phyloP scores from a whole-genome alignment of 2,329 filamentous ascomycete species.

The Leptoxyphium fumago region DNA sequence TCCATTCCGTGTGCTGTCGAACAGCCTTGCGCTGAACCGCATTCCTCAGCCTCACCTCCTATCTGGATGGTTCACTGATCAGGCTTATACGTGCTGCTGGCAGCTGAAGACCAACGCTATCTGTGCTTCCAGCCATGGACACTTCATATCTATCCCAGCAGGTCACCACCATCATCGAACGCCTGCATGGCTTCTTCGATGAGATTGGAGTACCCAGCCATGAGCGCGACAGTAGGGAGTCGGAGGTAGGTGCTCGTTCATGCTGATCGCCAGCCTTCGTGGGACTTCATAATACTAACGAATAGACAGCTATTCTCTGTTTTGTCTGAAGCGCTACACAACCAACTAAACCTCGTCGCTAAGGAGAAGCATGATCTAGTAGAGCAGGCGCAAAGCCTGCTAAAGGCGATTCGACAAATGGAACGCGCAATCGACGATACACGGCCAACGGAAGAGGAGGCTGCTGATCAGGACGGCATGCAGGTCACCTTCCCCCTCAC shows the following conservation, averaged over 20 bases:
- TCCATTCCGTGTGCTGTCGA: no score
- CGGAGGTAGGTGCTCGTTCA: constrained; percentile 50
- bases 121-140: constrained; percentile 46
- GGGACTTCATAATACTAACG: not conserved
- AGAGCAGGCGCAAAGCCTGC: constrained; percentile 76
- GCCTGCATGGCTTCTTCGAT: constrained; percentile 89
- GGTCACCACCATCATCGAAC: constrained; percentile 83
- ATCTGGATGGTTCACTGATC: no score
- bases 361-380: constrained; percentile 81
- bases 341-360: constrained; percentile 72
- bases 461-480: constrained; percentile 51
- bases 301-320: constrained; percentile 64
- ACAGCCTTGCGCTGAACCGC: no score
- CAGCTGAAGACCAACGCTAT: no score
- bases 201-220: constrained; percentile 91
- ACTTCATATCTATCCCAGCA: constrained; percentile 87
- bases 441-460: constrained; percentile 48
- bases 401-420: constrained; percentile 84
- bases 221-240: constrained; percentile 79
- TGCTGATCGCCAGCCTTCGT: constrained; percentile 9
- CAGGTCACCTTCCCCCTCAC: constrained; percentile 71
- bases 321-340: constrained; percentile 80
- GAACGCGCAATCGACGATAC: constrained; percentile 73
- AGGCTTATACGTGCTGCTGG: no score
- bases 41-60: no score